These are phyloP conservation scores for Ambrosiella xylebori DNA, from an alignment of 2,329 filamentous ascomycete genomes.

Conservation along the genomic window DNA sequence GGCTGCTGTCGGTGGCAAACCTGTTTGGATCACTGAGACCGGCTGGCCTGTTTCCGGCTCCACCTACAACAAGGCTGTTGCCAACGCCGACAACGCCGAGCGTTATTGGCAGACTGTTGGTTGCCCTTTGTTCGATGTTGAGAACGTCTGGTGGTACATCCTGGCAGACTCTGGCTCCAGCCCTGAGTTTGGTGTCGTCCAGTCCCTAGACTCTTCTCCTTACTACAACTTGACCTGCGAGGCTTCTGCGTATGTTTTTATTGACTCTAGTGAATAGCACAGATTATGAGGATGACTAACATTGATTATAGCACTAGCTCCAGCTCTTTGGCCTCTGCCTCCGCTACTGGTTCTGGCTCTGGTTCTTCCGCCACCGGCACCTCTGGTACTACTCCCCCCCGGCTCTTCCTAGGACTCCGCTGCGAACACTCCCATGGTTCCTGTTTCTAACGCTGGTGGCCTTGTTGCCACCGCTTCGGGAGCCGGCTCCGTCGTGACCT, in stretches of 20 bases:
- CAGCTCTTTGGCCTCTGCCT: conserved; percentile 1
- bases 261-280: not conserved
- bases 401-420: not conserved
- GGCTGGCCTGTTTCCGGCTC: conserved; percentile 67
- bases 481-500: not conserved
- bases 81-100: conserved; percentile 51
- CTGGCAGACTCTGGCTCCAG: conserved; percentile 47
- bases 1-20: conserved; percentile 44
- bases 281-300: conserved; percentile 8
- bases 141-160: conserved; percentile 62
- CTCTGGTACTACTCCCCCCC: conserved; percentile 6
- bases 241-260: conserved; percentile 16
- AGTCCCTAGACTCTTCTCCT: conserved; percentile 35
- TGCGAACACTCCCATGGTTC: not conserved
- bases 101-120: conserved; percentile 67
- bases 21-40: conserved; percentile 76
- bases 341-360: conserved; percentile 1
- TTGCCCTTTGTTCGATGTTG: conserved; percentile 48
- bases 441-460: not conserved
- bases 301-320: not conserved
- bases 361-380: conserved; percentile 5
- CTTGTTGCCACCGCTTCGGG: not conserved
- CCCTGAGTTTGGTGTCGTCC: conserved; percentile 54
- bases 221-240: conserved; percentile 47
- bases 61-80: conserved; percentile 41